phyloP scores from a whole-genome alignment of 257 asterid genomes.

The Petunia secreta region DNA sequence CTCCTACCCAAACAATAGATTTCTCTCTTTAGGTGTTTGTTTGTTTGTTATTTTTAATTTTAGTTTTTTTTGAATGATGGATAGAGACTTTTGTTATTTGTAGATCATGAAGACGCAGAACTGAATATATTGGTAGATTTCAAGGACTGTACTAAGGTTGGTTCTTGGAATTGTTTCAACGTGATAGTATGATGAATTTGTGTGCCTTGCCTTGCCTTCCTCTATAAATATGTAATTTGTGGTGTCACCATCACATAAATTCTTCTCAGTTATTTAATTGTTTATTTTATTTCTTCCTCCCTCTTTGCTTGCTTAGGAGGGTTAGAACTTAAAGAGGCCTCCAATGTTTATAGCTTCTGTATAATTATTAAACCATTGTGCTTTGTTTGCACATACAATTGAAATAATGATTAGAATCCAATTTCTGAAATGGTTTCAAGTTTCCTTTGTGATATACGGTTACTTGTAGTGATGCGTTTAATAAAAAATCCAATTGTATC shows the following conservation, averaged over 20 bases:
- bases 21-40: not conserved
- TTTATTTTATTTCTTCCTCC: not conserved
- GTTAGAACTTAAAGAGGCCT: not conserved
- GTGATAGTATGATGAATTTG: not conserved
- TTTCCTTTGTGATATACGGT: not conserved
- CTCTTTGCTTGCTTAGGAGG: not conserved
- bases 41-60: not conserved
- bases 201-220: not conserved
- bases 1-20: not conserved
- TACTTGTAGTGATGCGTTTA: not conserved
- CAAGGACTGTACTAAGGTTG: not conserved
- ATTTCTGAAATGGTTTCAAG: not conserved
- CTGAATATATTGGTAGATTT: slow-evolving; percentile 20
- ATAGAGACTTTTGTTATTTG: slow-evolving; percentile 29
- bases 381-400: not conserved
- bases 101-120: slow-evolving; percentile 37
- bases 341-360: not conserved
- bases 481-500: not conserved
- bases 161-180: slow-evolving; percentile 1
- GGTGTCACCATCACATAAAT: not conserved
- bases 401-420: not conserved
- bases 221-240: too few relatives aligned
- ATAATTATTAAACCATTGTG: not conserved
- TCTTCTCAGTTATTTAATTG: not conserved
- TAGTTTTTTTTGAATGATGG: slow-evolving; percentile 23